Base-by-base conservation (phyloP, 805 yeast genomes). In the Saitoella complicata region DNA sequence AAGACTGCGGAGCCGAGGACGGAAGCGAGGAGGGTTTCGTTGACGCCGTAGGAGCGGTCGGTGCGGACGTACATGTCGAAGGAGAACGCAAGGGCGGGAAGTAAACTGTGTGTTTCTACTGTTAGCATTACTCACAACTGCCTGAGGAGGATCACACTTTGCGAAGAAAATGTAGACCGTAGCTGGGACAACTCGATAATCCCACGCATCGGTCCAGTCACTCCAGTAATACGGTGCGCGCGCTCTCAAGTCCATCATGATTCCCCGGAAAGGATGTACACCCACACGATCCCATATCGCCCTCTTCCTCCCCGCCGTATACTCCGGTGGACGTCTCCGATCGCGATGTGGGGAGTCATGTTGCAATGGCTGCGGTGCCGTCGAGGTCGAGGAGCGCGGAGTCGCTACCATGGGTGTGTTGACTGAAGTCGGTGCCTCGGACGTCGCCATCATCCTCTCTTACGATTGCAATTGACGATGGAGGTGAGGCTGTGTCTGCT, bases 51-150 rank as follows among this genome's bases (percentile, higher is more conserved):
- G 8, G 87, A 71, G 51, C 81, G 76, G 41, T 80, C 64, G 0
- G 98, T 88, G 49, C 84, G 78, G 59, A 87, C 95, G 60, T 86
- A 87, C 95, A 88, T 81, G 58, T 88, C 97, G 57, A 85, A 95
- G 0, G 96, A 94, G 68, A 88, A 88, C 0, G 97, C 95, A 38
- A 88, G 71, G 0, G 96, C 96, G 1, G 97, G 97, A 36, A 88
- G 67, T 39, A 88, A 46, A 46, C 43, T 39, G 21, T 13, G 21
- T 40, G 42, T 31, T 10, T 9, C n/a, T 11, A 40, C 12, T 10
- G 12, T 10, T 8, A 6, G 13, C 12, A 11, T 6, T 9, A 38
- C 44, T 7, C 35, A 47, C 51, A 48, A 45, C 36, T 48, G 48
- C 30, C 43, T 39, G 32, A 46, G 42, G 32, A 45, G 45, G 1